A percentile compares a stretch with the other conserved stretches of the same genome.
These are phyloP conservation scores for Friedmanniomyces simplex DNA, from an alignment of 495 filamentous ascomycete species.

Conservation along the genomic window DNA sequence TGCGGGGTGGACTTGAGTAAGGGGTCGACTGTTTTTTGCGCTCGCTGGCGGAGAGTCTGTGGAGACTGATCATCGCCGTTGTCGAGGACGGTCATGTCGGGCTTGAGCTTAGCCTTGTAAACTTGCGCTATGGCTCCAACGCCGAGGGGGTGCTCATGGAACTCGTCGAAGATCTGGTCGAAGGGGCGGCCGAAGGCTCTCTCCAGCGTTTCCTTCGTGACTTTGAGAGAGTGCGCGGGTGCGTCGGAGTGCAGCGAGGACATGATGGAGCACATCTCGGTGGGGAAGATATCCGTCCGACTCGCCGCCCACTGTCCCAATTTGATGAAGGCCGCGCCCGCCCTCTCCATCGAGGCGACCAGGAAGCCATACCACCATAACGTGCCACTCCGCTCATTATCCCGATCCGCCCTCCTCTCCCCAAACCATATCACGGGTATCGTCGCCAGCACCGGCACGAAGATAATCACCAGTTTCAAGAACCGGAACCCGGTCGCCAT, in stretches of 20 bases:
- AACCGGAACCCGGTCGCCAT: slow-evolving; percentile 80
- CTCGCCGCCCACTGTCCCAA: slow-evolving; percentile 99
- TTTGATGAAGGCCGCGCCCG: slow-evolving; percentile 97
- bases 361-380: slow-evolving; percentile 94
- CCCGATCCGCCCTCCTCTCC: slow-evolving; percentile 41
- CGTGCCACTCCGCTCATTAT: slow-evolving; percentile 65
- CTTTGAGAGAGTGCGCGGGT: slow-evolving; percentile 74
- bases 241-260: slow-evolving; percentile 91
- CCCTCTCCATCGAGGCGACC: slow-evolving; percentile 81
- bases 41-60: slow-evolving; percentile 50
- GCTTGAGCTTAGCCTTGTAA: slow-evolving; percentile 88
- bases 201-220: slow-evolving; percentile 67
- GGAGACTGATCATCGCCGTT: slow-evolving; percentile 44
- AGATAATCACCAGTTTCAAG: slow-evolving; percentile 73
- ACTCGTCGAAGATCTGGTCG: slow-evolving; percentile 94
- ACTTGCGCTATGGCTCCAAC: slow-evolving; percentile 97
- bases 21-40: slow-evolving; percentile 72
- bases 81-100: slow-evolving; percentile 55
- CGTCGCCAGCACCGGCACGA: slow-evolving; percentile 74
- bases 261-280: slow-evolving; percentile 84
- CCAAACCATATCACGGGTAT: slow-evolving; percentile 79
- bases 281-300: slow-evolving; percentile 94
- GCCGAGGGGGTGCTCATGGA: slow-evolving; percentile 79
- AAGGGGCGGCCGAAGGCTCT: slow-evolving; percentile 75
- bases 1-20: slow-evolving; percentile 77